phyloP scores from a whole-genome alignment of 2,329 filamentous ascomycete species.

The Sclerotinia nivalis region DNA sequence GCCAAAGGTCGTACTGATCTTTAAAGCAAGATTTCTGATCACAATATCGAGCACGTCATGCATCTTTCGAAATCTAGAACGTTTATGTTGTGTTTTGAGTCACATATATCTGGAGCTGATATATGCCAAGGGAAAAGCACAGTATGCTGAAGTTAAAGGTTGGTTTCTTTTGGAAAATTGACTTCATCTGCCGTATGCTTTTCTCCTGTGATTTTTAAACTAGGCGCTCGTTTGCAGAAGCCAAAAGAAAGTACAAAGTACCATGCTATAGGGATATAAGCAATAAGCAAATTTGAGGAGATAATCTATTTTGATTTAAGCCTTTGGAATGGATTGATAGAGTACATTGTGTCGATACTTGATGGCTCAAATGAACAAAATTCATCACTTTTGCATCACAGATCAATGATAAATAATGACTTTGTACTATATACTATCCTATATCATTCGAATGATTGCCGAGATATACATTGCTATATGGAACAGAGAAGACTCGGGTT shows the following conservation, averaged over 20 bases:
- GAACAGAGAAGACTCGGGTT: too few species aligned
- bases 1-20: not conserved
- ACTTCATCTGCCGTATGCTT: not conserved
- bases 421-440: too few species aligned
- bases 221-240: not conserved
- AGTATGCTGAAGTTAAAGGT: not conserved
- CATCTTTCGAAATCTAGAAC: slow-evolving; percentile 2
- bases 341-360: too few species aligned
- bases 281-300: too few species aligned
- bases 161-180: not conserved
- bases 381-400: not conserved
- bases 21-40: not conserved
- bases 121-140: not conserved
- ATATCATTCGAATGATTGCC: too few species aligned
- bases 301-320: not conserved
- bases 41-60: not conserved
- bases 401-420: too few species aligned
- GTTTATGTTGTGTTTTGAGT: not conserved
- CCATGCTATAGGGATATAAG: not conserved
- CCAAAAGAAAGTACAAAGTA: not conserved
- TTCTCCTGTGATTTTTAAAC: too few species aligned
- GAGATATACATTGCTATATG: too few species aligned
- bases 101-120: not conserved
- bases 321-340: not conserved
- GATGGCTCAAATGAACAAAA: not conserved